A percentile compares a stretch with the other conserved stretches of the same genome.
These are phyloP conservation scores for Cyanidioschyzon merolae DNA, from an alignment of 23 red algal genomes.

Conservation along the genomic window DNA sequence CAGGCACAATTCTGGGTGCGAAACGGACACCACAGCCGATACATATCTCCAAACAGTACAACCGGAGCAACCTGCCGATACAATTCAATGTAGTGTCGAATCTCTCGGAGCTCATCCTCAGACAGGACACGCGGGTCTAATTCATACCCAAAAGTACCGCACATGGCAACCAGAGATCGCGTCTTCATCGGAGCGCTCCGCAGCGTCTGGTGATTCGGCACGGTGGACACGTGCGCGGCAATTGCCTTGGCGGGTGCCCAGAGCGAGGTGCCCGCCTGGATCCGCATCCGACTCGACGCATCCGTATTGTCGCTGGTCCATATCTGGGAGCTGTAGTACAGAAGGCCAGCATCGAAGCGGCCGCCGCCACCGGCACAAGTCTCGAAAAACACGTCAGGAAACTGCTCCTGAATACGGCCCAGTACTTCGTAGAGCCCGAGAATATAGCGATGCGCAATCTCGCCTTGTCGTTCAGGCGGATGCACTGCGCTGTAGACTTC, in stretches of 20 bases:
- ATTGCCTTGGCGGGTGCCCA: slow-evolving; percentile 65
- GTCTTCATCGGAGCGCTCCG: slow-evolving; percentile 83
- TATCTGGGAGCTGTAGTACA: slow-evolving; percentile 80
- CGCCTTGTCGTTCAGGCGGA: slow-evolving; percentile 60
- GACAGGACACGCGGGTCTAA: slow-evolving; percentile 66
- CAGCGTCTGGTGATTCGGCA: slow-evolving; percentile 94
- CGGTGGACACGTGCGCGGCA: slow-evolving; percentile 67
- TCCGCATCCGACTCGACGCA: slow-evolving; percentile 64
- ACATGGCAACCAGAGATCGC: slow-evolving; percentile 78
- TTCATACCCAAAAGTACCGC: slow-evolving; percentile 90
- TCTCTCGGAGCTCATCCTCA: slow-evolving; percentile 58
- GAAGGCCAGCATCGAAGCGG: slow-evolving; percentile 77
- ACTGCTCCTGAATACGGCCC: slow-evolving; percentile 51
- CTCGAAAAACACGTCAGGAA: slow-evolving; percentile 91
- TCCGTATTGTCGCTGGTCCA: slow-evolving; percentile 97
- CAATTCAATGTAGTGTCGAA: slow-evolving; percentile 54
- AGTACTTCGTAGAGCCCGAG: slow-evolving; percentile 90
- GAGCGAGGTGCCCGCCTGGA: slow-evolving; percentile 85
- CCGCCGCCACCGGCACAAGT: slow-evolving; percentile 86
- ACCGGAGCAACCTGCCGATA: slow-evolving; percentile 51
- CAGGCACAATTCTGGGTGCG: slow-evolving; percentile 58
- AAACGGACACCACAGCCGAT: slow-evolving; percentile 83
- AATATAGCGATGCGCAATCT: slow-evolving; percentile 77
- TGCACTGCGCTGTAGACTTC: slow-evolving; percentile 86
- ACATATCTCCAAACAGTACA: slow-evolving; percentile 66